These are phyloP conservation scores for Starmerella etchellsii DNA, from an alignment of 805 yeast species.

Conservation along the genomic window DNA sequence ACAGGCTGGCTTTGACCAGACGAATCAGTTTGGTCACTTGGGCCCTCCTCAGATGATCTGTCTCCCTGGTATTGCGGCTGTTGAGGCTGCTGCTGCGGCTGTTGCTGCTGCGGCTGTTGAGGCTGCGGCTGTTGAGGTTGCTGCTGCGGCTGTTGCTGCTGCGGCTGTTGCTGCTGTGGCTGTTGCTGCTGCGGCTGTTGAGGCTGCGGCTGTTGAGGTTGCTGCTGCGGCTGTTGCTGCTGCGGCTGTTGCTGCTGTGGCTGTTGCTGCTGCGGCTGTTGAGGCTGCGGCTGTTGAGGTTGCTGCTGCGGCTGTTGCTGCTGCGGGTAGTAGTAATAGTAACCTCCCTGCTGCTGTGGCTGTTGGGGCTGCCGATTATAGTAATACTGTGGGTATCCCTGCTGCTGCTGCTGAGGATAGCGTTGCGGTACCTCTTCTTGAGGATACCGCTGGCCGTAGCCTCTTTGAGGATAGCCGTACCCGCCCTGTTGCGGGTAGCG, in stretches of 20 bases:
- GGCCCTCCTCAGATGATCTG: too few relatives aligned
- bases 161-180: conserved; percentile 1
- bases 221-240: background rate
- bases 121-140: background rate
- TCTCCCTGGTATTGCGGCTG: background rate
- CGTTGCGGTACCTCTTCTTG: conserved; percentile 1
- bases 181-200: conserved; percentile 6
- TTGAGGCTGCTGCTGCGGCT: background rate
- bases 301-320: conserved; percentile 5
- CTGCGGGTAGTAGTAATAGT: conserved; percentile 3
- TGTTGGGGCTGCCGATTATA: background rate
- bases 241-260: too few relatives aligned
- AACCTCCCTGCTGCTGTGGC: conserved; percentile 3
- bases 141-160: background rate
- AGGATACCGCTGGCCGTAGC: conserved; percentile 1
- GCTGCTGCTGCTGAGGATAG: background rate
- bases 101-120: background rate
- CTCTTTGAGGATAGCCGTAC: too few relatives aligned
- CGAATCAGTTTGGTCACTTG: too few relatives aligned
- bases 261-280: background rate
- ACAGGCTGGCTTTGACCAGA: too few relatives aligned
- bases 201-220: background rate
- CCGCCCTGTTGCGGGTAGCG: background rate
- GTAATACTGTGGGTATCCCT: too few relatives aligned
- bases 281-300: background rate